A percentile compares a stretch with the other conserved stretches of the same genome.
These are phyloP conservation scores for Cynara cardunculus DNA, from an alignment of 129 eudicot genomes.

Conservation along the genomic window DNA sequence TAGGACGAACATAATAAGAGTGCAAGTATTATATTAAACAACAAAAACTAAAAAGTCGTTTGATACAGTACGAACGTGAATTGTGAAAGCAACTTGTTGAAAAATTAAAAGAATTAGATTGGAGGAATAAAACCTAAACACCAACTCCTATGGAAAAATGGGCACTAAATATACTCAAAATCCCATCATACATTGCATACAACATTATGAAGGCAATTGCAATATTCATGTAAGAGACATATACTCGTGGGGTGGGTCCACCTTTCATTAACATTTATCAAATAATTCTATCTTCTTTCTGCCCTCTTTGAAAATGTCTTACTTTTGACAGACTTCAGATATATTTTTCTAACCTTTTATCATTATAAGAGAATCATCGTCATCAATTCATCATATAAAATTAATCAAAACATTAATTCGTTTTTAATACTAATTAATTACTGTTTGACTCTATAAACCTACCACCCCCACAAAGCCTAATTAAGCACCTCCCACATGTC, in stretches of 20 bases:
- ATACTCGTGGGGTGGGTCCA: slow-evolving; percentile 46
- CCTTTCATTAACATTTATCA: slow-evolving; percentile 26
- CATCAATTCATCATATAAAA: slow-evolving; percentile 14
- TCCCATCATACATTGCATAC: slow-evolving; percentile 1
- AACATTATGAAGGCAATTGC: slow-evolving; percentile 1
- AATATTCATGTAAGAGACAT: slow-evolving; percentile 28
- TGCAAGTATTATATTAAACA: not conserved
- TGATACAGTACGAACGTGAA: not conserved
- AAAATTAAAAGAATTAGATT: not conserved
- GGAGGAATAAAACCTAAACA: slow-evolving; percentile 1
- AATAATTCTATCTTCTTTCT: slow-evolving; percentile 29
- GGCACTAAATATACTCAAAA: not conserved
- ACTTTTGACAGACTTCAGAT: slow-evolving; percentile 23
- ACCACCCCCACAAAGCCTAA: slow-evolving; percentile 19
- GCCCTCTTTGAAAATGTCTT: slow-evolving; percentile 28
- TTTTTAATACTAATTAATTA: not conserved
- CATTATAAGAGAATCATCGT: slow-evolving; percentile 31
- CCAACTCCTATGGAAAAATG: not conserved
- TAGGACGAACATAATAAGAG: not conserved
- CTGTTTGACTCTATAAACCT: slow-evolving; percentile 14
- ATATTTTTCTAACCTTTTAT: slow-evolving; percentile 29
- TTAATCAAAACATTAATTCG: not conserved
- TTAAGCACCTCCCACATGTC: slow-evolving; percentile 24
- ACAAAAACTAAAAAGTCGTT: not conserved
- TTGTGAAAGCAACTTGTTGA: not conserved